Conservation (phyloP, 257 asterid genomes). For the Lavandula angustifolia region DNA sequence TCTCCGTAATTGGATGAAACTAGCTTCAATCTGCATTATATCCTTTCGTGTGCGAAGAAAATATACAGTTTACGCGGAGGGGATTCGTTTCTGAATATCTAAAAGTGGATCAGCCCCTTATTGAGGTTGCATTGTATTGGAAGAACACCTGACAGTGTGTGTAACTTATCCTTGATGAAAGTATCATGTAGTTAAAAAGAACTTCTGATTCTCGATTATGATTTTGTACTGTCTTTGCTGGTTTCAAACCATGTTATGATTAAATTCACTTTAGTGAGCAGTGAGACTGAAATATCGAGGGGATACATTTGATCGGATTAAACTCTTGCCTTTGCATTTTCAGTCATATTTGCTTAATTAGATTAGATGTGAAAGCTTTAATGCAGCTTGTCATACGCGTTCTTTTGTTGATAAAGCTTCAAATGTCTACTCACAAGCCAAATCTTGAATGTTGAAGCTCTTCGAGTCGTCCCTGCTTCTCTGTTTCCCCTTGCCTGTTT, state of each 20-base stretch:
- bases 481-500: too few species aligned
- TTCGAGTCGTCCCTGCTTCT: not conserved
- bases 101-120: too few species aligned
- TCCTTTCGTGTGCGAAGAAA: too few species aligned
- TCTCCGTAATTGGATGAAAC: too few species aligned
- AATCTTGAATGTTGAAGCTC: slow-evolving; percentile 12
- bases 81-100: too few species aligned
- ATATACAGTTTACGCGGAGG: too few species aligned
- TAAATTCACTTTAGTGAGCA: not conserved
- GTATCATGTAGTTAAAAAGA: not conserved
- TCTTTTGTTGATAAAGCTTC: not conserved
- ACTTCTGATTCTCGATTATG: not conserved
- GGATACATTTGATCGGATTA: too few species aligned
- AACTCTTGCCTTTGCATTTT: not conserved
- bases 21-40: too few species aligned
- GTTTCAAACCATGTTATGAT: not conserved
- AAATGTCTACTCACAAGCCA: not conserved
- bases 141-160: not conserved
- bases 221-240: not conserved
- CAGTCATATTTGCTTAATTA: not conserved
- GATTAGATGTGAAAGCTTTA: too few species aligned
- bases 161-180: not conserved
- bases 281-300: too few species aligned
- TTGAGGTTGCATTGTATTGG: too few species aligned
- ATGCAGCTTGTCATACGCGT: not conserved